Evolutionary conservation across 805 yeast species (phyloP), one percentile per base, ranked within the genome.

Genomic region (Teunomyces funiuensis): DNA sequence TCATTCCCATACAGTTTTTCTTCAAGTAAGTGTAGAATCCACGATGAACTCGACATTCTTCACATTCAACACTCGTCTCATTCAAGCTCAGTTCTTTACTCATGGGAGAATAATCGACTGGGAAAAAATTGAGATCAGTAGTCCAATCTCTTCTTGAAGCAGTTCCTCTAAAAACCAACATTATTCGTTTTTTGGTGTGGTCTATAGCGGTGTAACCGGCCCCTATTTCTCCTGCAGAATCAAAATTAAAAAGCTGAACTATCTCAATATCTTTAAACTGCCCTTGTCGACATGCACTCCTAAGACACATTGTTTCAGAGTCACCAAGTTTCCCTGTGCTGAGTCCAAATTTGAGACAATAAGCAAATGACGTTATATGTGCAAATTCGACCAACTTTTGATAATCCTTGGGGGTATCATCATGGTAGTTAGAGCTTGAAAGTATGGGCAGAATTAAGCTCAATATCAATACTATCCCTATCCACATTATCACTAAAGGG

Each of bases 91-190:
- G 28, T 6, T 4, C 28, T 20, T 26, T 42, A 11, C 71, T 63
- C 27, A 70, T 54, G 0, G 88, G 84, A 11, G 54, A 50, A 54
- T 79, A 83, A 0, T 54, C 53, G 3, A 70, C 66, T 5, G 79
- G 79, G 3, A 65, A 39, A 27, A 76, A 66, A 28, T 71, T 69
- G 36, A 83, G 64, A 60, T 86, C 85, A 23, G 79, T 70, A 9
- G 72, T 41, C 83, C 86, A 81, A 55, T 86, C 93, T 30, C 72
- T 69, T 11, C 69, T 56, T 6, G 82, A 71, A 1, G 80, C 63
- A 0, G 88, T 78, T 4, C 93, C 93, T 61, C 88, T 71, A 49
- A 80, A 82, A 0, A 69, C 76, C 30, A 82, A 57, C 15, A 74
- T 55, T 4, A 85, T 62, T 36, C 73, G 67, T 33, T 68, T 55